Conservation (phyloP, 108 stramenopile genomes). For the Fragilaria crotonensis region DNA sequence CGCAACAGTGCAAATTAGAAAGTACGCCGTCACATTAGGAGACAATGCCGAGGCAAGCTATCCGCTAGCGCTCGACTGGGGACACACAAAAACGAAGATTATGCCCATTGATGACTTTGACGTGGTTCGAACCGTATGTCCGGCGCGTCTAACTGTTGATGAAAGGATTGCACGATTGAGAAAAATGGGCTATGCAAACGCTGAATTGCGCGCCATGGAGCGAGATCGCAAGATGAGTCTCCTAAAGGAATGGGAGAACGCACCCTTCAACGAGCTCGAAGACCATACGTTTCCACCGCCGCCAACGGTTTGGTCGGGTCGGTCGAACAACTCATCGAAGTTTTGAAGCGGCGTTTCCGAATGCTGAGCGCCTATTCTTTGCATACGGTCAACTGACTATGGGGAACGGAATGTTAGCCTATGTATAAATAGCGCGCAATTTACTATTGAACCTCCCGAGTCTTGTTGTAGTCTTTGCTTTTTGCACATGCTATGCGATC, state of each 20-base stretch:
- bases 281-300: too few relatives aligned
- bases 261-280: too few relatives aligned
- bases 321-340: too few relatives aligned
- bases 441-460: too few relatives aligned
- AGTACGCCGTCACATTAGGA: neutral
- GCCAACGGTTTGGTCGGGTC: too few relatives aligned
- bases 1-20: neutral
- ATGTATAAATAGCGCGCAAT: too few relatives aligned
- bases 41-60: neutral
- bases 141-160: neutral
- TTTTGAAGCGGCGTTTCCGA: too few relatives aligned
- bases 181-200: neutral
- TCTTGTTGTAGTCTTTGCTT: too few relatives aligned
- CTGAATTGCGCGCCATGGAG: neutral
- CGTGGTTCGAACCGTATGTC: neutral
- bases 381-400: too few relatives aligned
- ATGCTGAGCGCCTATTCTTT: too few relatives aligned
- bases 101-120: neutral
- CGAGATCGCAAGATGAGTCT: neutral
- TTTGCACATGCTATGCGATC: too few relatives aligned
- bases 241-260: neutral
- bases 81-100: neutral
- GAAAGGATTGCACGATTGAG: neutral
- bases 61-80: neutral
- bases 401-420: too few relatives aligned